These are phyloP conservation scores for Helianthus annuus DNA, from an alignment of 129 eudicot species.

Conservation along the genomic window DNA sequence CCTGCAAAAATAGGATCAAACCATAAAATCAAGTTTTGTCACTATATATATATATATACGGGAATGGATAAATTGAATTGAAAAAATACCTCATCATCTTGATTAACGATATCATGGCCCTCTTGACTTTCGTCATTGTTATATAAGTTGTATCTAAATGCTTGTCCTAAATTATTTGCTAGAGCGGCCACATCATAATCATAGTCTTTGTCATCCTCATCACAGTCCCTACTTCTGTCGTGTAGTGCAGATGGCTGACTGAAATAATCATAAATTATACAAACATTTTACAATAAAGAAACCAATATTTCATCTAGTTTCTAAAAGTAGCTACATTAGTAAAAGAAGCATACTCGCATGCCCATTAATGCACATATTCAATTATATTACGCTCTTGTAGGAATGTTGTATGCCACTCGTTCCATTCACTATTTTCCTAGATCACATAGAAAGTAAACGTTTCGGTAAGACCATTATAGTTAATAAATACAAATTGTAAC, in stretches of 20 bases:
- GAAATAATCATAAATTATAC: conserved; percentile 23
- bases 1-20: conserved; percentile 44
- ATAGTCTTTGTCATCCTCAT: conserved; percentile 87
- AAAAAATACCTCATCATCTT: conserved; percentile 70
- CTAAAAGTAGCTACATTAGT: background rate
- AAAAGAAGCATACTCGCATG: conserved; percentile 75
- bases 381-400: conserved; percentile 78
- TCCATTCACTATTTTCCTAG: conserved; percentile 77
- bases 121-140: conserved; percentile 75
- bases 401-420: conserved; percentile 69
- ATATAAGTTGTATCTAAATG: conserved; percentile 67
- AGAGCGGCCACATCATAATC: conserved; percentile 90
- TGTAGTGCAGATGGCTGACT: conserved; percentile 89
- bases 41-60: background rate
- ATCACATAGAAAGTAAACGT: conserved; percentile 13
- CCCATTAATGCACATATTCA: conserved; percentile 88
- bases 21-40: background rate
- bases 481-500: background rate
- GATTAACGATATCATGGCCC: conserved; percentile 72
- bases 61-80: background rate
- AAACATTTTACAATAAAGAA: conserved; percentile 1
- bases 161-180: conserved; percentile 88
- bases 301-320: background rate
- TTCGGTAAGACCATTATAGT: conserved; percentile 7
- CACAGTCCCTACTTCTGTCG: conserved; percentile 85